Conservation (phyloP, 2,329 filamentous ascomycete genomes). For the Sordariomycetes sp. region DNA sequence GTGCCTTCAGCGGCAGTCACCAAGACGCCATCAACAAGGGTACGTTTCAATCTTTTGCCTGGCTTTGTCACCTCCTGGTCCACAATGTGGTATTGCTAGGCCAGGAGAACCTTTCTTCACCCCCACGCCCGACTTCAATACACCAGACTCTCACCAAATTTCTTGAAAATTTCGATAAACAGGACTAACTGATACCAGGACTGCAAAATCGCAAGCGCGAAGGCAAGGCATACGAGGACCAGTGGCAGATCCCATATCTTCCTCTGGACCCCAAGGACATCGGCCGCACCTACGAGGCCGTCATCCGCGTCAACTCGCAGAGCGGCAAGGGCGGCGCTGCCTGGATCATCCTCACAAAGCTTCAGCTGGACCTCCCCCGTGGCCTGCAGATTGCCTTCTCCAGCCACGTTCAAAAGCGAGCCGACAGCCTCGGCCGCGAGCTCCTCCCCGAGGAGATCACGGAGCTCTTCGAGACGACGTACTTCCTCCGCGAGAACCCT, state of each 20-base stretch:
- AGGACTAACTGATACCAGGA: no score
- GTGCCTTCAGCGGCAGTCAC: constrained; percentile 84
- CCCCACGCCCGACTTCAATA: no score
- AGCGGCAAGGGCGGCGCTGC: constrained; percentile 90
- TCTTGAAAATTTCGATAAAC: no score
- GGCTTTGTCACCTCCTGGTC: no score
- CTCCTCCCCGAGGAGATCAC: constrained; percentile 78
- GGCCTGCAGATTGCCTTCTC: constrained; percentile 89
- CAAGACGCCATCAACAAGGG: constrained; percentile 96
- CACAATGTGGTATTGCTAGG: no score
- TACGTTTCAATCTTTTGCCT: no score
- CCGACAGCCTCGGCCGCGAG: constrained; percentile 76
- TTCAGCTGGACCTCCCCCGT: constrained; percentile 86
- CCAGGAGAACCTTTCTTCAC: no score
- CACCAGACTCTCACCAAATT: no score
- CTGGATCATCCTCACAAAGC: constrained; percentile 83
- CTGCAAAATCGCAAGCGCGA: constrained; percentile 62
- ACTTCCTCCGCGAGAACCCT: constrained; percentile 75
- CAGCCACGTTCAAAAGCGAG: constrained; percentile 72
- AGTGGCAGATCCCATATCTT: constrained; percentile 84
- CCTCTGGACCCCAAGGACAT: constrained; percentile 91
- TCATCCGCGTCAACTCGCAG: constrained; percentile 96
- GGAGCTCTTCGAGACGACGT: constrained; percentile 78
- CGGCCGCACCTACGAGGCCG: constrained; percentile 92
- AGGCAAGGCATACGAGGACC: constrained; percentile 50